Conservation (phyloP, 768 basidiomycete genomes). For the Boletus speciosus region DNA sequence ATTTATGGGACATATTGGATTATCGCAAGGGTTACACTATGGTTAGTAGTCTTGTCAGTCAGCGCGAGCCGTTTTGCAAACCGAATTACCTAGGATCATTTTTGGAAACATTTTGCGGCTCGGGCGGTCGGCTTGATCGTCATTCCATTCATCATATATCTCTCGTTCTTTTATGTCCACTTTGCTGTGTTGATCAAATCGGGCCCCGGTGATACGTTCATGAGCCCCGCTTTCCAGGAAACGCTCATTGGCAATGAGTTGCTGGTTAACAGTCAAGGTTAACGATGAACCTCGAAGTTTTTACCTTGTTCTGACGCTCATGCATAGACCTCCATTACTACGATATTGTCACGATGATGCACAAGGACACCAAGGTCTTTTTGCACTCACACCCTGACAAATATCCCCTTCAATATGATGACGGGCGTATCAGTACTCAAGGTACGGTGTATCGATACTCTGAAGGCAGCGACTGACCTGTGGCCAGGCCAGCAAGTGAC, state of each 20-base stretch:
- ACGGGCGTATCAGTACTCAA: conserved; percentile 93
- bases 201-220: conserved; percentile 92
- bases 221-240: conserved; percentile 98
- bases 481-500: conserved; percentile 87
- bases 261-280: conserved; percentile 88
- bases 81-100: conserved; percentile 60
- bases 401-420: conserved; percentile 93
- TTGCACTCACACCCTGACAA: conserved; percentile 89
- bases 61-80: background rate
- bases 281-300: conserved; percentile 12
- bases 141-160: conserved; percentile 86
- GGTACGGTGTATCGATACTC: conserved; percentile 38
- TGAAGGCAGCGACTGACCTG: background rate
- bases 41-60: conserved; percentile 39
- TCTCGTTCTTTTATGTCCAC: conserved; percentile 95
- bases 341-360: conserved; percentile 82
- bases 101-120: conserved; percentile 85
- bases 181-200: conserved; percentile 84
- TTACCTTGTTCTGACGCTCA: background rate
- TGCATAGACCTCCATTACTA: conserved; percentile 87
- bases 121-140: conserved; percentile 81
- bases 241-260: conserved; percentile 90
- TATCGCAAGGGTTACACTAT: conserved; percentile 74
- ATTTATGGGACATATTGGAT: conserved; percentile 94
- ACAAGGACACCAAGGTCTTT: conserved; percentile 91